Base-by-base conservation (phyloP, 208 protist species). In the Trypanosoma brucei region DNA sequence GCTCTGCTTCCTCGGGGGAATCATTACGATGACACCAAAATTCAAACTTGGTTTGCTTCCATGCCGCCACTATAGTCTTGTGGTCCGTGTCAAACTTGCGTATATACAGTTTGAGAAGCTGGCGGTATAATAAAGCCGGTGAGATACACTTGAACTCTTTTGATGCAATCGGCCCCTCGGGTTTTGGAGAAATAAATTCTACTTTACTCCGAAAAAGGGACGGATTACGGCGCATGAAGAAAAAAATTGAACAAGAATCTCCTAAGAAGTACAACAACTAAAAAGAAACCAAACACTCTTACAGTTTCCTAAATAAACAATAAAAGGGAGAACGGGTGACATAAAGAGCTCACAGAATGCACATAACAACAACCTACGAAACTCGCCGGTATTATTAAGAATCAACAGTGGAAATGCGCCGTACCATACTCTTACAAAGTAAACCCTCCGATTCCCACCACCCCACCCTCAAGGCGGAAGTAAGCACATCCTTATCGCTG, bases 11-110 rank as follows among this genome's bases (percentile, higher is more conserved):
- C 38, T 86, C 81, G 14, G 65, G 54, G 1, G 46, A 11, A 35
- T 71, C 78, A 51, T 83, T 69, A 13, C 84, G 72, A 65, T 85
- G 60, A 30, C 68, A 66, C 80, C 78, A 94, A 48, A 94, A 94
- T 75, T 94, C 81, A 72, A 86, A 92, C 72, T 90, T 92, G 45
- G 88, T 94, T 65, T 91, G 85, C 62, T 87, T 88, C 86, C 88
- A 94, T 42, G 84, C 85, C 7, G 76, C 81, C 30, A 94, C 57
- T 49, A 94, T 94, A 7, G 86, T 92, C 54, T 87, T 75, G 46
- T 75, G 67, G 60, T 94, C 83, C n/a, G 85, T 91, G 62, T 94
- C 85, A 65, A 94, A 94, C 60, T 94, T 94, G 48, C 83, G 75
- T 31, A 92, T 13, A 65, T 90, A 94, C 50, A 92, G 51, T 64